phyloP scores from a whole-genome alignment of 441 rosid species.

The Aquilaria agallochum region DNA sequence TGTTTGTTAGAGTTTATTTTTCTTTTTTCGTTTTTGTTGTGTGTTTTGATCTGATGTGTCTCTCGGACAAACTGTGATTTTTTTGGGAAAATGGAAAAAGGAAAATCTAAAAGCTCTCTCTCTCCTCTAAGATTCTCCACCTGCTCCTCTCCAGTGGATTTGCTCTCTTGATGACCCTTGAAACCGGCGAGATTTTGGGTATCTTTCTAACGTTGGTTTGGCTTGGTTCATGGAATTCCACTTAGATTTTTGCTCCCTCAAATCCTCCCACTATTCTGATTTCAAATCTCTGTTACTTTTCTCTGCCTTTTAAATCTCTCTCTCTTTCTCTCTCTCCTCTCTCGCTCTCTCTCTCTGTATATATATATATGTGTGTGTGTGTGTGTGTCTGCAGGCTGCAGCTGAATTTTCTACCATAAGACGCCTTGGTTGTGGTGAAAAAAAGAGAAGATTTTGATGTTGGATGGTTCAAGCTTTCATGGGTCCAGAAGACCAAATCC shows the following conservation, averaged over 20 bases:
- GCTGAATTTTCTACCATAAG: not conserved
- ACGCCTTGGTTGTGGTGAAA: not conserved
- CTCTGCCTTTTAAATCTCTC: not conserved
- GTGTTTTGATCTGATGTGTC: slow-evolving; percentile 14
- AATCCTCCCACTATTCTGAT: slow-evolving; percentile 8
- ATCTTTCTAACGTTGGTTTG: slow-evolving; percentile 8
- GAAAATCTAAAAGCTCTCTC: slow-evolving; percentile 27
- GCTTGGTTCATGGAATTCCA: slow-evolving; percentile 18
- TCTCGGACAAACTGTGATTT: slow-evolving; percentile 34
- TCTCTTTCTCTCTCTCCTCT: slow-evolving; percentile 3
- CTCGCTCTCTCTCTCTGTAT: slow-evolving; percentile 4
- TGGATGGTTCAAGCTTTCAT: slow-evolving; percentile 20
- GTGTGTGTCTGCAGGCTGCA: not conserved
- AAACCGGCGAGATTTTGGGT: slow-evolving; percentile 30
- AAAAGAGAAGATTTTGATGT: not conserved
- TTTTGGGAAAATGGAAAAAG: not conserved
- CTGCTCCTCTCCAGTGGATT: slow-evolving; percentile 19
- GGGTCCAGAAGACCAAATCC: slow-evolving; percentile 40
- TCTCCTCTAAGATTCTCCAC: slow-evolving; percentile 6
- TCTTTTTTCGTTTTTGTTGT: not conserved
- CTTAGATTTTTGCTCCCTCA: slow-evolving; percentile 19
- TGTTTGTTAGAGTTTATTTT: too few relatives aligned
- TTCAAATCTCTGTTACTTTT: slow-evolving; percentile 13
- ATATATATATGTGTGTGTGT: too few relatives aligned
- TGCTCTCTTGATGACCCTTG: slow-evolving; percentile 22